Evolutionary conservation across 2,329 filamentous ascomycete species (phyloP).

Genomic region (Cladosporium cucumerinum): DNA sequence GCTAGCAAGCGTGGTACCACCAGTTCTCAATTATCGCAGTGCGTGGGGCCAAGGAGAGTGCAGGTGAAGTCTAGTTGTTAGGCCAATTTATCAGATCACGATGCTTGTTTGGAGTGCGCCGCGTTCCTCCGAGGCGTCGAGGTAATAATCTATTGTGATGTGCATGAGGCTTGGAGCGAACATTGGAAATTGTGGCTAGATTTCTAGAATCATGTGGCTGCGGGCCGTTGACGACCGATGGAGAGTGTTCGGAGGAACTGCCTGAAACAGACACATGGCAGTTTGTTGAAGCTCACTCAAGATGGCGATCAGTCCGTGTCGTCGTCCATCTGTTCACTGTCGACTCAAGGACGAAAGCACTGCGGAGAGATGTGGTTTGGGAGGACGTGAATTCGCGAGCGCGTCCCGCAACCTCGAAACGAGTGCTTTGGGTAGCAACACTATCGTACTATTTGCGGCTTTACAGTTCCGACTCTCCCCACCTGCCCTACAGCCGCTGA

Average conservation of each 20-base stretch:
- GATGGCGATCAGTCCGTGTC: slow-evolving; percentile 7
- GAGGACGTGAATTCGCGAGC: neutral
- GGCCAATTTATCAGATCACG: neutral
- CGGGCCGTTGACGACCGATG: neutral
- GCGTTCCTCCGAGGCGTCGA: neutral
- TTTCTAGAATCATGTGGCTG: slow-evolving; percentile 10
- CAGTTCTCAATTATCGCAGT: neutral
- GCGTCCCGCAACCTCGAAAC: neutral
- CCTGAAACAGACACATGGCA: neutral
- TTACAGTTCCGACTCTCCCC: slow-evolving; percentile 3
- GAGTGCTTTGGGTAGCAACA: neutral
- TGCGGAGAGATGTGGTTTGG: neutral
- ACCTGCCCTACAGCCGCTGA: neutral
- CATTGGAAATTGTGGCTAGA: neutral
- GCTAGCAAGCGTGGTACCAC: neutral
- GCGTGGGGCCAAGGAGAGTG: neutral
- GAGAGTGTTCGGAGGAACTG: slow-evolving; percentile 4
- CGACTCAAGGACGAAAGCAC: neutral
- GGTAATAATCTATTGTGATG: neutral
- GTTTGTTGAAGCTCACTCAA: neutral
- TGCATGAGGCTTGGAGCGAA: neutral
- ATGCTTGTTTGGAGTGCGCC: neutral
- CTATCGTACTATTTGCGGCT: neutral
- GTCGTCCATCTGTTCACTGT: neutral
- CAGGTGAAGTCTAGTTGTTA: neutral